Evolutionary conservation across 2,329 filamentous ascomycete genomes (phyloP).

Genomic region (Fusarium sp.): DNA sequence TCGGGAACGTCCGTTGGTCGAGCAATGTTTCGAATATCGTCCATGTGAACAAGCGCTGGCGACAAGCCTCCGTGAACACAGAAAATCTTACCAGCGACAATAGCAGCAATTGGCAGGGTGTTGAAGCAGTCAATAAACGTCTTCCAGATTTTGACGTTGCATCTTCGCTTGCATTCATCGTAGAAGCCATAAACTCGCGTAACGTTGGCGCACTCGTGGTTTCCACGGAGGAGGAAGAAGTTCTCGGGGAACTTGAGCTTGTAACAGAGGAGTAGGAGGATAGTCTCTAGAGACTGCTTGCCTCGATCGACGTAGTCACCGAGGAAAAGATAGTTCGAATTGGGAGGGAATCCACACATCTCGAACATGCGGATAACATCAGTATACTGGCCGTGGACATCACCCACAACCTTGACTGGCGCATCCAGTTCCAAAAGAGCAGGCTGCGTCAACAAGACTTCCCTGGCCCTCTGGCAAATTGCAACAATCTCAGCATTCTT

Average conservation of each 20-base stretch:
- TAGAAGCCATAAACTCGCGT: conserved; percentile 99
- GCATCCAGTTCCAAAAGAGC: conserved; percentile 92
- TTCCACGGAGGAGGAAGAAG: conserved; percentile 98
- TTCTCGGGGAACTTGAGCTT: conserved; percentile 99
- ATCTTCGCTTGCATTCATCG: conserved; percentile 98
- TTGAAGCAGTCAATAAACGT: conserved; percentile 99
- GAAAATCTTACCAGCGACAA: conserved; percentile 99
- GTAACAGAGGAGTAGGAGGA: conserved; percentile 95
- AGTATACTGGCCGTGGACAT: conserved; percentile 99
- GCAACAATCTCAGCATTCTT: conserved; percentile 98
- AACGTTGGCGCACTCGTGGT: conserved; percentile 99
- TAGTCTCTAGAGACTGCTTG: conserved; percentile 99
- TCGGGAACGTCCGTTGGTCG: conserved; percentile 97
- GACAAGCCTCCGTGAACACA: conserved; percentile 98
- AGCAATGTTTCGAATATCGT: conserved; percentile 96
- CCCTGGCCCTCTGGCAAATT: conserved; percentile 89
- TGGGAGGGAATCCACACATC: conserved; percentile 98
- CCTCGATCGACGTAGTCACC: conserved; percentile 99
- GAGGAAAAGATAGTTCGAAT: conserved; percentile 99
- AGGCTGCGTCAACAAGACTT: conserved; percentile 91
- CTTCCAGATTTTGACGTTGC: conserved; percentile 99
- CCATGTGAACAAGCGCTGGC: conserved; percentile 94
- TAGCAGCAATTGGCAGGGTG: conserved; percentile 96
- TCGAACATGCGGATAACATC: conserved; percentile 97
- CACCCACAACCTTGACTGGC: conserved; percentile 99